phyloP scores from a whole-genome alignment of 2,329 filamentous ascomycete genomes.

The Clonostachys solani region DNA sequence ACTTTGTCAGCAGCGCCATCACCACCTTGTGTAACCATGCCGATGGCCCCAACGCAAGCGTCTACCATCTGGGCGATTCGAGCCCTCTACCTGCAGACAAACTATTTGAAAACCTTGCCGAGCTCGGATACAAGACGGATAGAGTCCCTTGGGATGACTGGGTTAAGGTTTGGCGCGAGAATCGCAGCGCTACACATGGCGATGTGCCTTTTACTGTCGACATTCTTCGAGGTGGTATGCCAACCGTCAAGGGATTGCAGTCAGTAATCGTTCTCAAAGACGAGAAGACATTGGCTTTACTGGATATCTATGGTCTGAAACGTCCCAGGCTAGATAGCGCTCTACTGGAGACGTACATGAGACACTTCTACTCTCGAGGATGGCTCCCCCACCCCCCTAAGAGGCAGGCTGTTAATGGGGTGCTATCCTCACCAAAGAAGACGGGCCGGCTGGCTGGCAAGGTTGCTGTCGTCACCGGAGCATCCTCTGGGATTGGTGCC shows the following conservation, averaged over 20 bases:
- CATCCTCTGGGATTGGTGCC: constrained; percentile 75
- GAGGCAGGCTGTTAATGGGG: constrained; percentile 27
- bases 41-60: constrained; percentile 58
- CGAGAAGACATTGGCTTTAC: constrained; percentile 58
- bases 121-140: constrained; percentile 68
- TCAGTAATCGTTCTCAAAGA: constrained; percentile 73
- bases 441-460: constrained; percentile 61
- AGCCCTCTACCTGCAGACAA: constrained; percentile 61
- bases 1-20: constrained; percentile 74
- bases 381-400: constrained; percentile 66
- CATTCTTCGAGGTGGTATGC: constrained; percentile 78
- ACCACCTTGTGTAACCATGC: constrained; percentile 63
- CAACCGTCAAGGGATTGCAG: constrained; percentile 65
- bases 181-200: constrained; percentile 61
- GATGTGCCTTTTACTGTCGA: constrained; percentile 74
- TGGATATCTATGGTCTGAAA: constrained; percentile 45
- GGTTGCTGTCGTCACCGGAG: constrained; percentile 74
- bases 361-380: constrained; percentile 76
- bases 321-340: constrained; percentile 65
- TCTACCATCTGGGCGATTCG: constrained; percentile 74
- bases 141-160: constrained; percentile 68
- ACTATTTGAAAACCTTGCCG: constrained; percentile 59
- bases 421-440: constrained; percentile 10
- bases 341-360: constrained; percentile 73
- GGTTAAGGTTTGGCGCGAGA: constrained; percentile 69